These are phyloP conservation scores for Trifolium subterraneum DNA, from an alignment of 306 rosid genomes.

Conservation along the genomic window DNA sequence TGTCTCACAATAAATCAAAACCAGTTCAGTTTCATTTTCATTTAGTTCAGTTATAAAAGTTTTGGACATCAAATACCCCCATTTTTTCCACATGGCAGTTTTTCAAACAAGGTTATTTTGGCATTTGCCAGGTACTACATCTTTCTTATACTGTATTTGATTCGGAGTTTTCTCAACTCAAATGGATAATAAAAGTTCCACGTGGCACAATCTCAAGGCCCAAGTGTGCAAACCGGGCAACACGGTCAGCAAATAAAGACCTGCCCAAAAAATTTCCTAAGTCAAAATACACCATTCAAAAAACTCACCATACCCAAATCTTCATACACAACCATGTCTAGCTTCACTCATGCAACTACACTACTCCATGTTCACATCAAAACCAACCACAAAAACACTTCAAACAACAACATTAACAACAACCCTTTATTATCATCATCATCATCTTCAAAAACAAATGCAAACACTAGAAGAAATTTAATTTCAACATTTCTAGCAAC, in stretches of 20 bases:
- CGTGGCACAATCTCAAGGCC: constrained; percentile 54
- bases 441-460: constrained; percentile 18
- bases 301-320: background rate
- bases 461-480: constrained; percentile 56
- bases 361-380: constrained; percentile 59
- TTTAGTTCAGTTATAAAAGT: no score
- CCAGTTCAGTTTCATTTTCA: no score
- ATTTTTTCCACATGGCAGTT: no score
- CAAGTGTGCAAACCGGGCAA: constrained; percentile 35
- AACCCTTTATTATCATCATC: constrained; percentile 1
- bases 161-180: background rate
- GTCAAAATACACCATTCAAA: constrained; percentile 37
- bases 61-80: no score
- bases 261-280: constrained; percentile 44
- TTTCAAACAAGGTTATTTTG: no score
- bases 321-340: constrained; percentile 57
- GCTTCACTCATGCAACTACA: constrained; percentile 62
- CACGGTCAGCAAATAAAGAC: constrained; percentile 43
- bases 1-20: no score
- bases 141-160: no score
- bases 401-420: background rate
- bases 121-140: no score
- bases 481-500: constrained; percentile 57
- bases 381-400: constrained; percentile 42
- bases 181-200: constrained; percentile 50